Conservation (phyloP, 2,329 filamentous ascomycete species). For the Cladosporium austrohemisphaericum region DNA sequence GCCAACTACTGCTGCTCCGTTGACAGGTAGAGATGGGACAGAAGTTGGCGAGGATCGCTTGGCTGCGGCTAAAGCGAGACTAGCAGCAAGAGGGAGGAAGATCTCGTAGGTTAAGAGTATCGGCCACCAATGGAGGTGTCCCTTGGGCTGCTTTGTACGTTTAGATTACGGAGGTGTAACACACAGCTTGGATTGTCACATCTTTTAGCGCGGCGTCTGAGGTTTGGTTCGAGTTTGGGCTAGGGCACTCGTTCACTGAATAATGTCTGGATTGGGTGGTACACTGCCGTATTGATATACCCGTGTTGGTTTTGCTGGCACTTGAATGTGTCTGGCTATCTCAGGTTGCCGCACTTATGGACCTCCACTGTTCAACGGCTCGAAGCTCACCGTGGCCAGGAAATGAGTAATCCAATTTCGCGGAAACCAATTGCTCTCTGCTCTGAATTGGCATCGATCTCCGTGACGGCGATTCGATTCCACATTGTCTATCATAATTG, state of each 20-base stretch:
- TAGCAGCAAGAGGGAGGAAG: conserved; percentile 24
- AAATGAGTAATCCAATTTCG: too few relatives aligned
- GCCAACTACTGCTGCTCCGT: background rate
- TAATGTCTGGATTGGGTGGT: background rate
- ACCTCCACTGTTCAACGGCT: too few relatives aligned
- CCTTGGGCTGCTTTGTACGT: background rate
- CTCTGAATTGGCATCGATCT: too few relatives aligned
- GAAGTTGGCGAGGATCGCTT: conserved; percentile 22
- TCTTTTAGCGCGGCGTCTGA: conserved; percentile 5
- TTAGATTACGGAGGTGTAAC: background rate
- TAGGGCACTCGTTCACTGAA: background rate
- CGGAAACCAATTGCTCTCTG: too few relatives aligned
- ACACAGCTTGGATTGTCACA: too few relatives aligned
- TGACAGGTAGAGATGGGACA: conserved; percentile 15
- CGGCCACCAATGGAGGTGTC: background rate
- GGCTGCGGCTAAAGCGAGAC: conserved; percentile 25
- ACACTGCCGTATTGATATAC: background rate
- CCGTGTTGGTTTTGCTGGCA: background rate
- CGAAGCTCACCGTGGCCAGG: too few relatives aligned
- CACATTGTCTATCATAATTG: too few relatives aligned
- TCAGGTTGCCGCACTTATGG: too few relatives aligned
- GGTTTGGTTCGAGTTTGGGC: background rate
- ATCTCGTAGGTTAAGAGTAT: conserved; percentile 20
- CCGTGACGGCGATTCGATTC: too few relatives aligned
- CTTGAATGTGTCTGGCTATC: too few relatives aligned